A percentile compares a stretch with the other conserved stretches of the same genome.
These are phyloP conservation scores for Verruconis gallopava DNA, from an alignment of 2,329 filamentous ascomycete species.

Conservation along the genomic window DNA sequence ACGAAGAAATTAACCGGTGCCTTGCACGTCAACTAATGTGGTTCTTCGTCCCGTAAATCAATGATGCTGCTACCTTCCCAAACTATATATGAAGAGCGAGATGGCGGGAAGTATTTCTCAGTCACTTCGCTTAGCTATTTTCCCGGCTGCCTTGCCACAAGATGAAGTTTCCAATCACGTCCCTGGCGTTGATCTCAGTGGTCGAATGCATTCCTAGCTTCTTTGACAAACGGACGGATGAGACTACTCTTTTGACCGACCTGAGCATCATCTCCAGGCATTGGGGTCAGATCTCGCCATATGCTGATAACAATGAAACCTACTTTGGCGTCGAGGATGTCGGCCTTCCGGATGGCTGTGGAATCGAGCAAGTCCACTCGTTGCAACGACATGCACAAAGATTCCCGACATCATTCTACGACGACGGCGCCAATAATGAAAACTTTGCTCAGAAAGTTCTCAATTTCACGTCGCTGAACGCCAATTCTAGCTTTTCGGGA, in stretches of 20 bases:
- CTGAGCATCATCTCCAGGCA: constrained; percentile 23
- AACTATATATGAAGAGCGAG: no score
- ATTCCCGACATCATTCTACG: constrained; percentile 30
- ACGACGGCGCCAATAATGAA: constrained; percentile 38
- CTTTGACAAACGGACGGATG: no score
- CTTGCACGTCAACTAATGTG: no score
- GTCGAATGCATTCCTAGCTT: no score
- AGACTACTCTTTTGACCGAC: constrained; percentile 22
- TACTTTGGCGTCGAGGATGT: constrained; percentile 36
- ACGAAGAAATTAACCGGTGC: no score
- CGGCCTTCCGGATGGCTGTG: constrained; percentile 40
- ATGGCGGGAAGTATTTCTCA: no score
- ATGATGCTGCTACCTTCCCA: no score
- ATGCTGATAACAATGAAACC: constrained; percentile 32
- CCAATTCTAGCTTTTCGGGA: constrained; percentile 27
- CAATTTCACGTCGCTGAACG: constrained; percentile 30
- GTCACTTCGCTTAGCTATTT: no score
- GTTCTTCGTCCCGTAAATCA: no score
- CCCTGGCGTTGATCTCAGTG: no score
- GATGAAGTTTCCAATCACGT: no score
- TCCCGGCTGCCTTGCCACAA: no score
- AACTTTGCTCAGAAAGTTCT: constrained; percentile 36
- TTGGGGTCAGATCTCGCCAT: constrained; percentile 37
- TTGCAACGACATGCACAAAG: constrained; percentile 44
- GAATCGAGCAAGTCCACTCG: constrained; percentile 40